phyloP scores from a whole-genome alignment of 2,329 filamentous ascomycete species.

The Meredithiella fracta region DNA sequence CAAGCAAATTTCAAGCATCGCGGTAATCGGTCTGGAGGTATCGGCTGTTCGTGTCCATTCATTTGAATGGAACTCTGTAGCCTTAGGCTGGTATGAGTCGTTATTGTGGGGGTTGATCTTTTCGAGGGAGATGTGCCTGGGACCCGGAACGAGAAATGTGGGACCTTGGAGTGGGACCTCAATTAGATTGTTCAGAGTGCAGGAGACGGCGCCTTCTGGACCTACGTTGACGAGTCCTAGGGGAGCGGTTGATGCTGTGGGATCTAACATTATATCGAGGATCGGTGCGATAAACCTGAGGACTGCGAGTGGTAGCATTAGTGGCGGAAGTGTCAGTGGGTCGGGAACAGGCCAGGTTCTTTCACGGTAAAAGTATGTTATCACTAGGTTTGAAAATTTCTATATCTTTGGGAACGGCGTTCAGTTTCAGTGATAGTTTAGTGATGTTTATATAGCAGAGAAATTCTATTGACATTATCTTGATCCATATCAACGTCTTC shows the following conservation, averaged over 20 bases:
- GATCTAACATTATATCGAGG: constrained; percentile 71
- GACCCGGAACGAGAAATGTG: constrained; percentile 73
- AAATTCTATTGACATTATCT: too few species aligned
- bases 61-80: constrained; percentile 85
- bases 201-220: constrained; percentile 64
- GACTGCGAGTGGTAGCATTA: constrained; percentile 20
- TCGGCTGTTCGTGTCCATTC: constrained; percentile 63
- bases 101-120: constrained; percentile 90
- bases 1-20: constrained; percentile 40
- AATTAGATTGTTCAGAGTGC: constrained; percentile 78
- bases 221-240: constrained; percentile 71
- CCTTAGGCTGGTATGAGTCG: constrained; percentile 90
- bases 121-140: constrained; percentile 71
- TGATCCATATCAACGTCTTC: too few species aligned
- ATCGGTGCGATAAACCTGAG: constrained; percentile 69
- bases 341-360: not conserved
- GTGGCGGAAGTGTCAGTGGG: constrained; percentile 3
- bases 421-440: too few species aligned
- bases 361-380: too few species aligned
- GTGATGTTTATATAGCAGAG: too few species aligned
- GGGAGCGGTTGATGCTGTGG: constrained; percentile 84
- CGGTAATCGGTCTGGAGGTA: constrained; percentile 57
- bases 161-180: constrained; percentile 65
- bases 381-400: not conserved
- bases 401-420: too few species aligned